Base-by-base conservation (phyloP, 352 stramenopile species). In the Phytopythium kandeliae region DNA sequence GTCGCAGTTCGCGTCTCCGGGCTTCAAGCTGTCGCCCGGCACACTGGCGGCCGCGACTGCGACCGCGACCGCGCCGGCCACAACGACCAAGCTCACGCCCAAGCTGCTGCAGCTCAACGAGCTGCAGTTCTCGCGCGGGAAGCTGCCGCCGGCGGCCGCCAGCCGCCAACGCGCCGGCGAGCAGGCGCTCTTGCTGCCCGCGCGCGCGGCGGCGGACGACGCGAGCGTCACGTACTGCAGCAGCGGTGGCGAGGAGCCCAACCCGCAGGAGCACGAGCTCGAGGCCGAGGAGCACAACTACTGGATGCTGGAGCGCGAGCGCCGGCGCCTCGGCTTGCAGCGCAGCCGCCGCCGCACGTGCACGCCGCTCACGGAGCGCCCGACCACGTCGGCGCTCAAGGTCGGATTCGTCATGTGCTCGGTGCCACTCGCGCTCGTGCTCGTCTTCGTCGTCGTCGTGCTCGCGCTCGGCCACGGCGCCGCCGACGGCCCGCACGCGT, bases 271-370 rank as follows among this genome's bases (percentile, higher is more conserved):
- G 54, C 58, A 62, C 53, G 51, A 57, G 43, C 40, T 48, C 40
- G 50, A 46, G 28, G 52, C 44, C 35, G 62, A 63, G 38, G 65
- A 82, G 24, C 67, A 81, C 57, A 87, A 83, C 52, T 86, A 91
- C 63, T 91, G 79, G 79, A 73, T 85, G 46, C 77, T 82, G 46
- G 75, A 91, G 58, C 73, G 82, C 35, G 74, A 86, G 51, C 63
- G 72, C 13, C 73, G 78, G 46, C 70, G 72, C 3, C 58, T 64
- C 3, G 61, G 65, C 4, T 48, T 72, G 13, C 52, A 50, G 12
- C 58, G 54, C 38, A 72, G 63, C 53, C 58, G 66, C 54, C 60
- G 63, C 17, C 63, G 60, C 41, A 75, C 60, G 24, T 75, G 66
- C 51, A 69, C 62, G 4, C 56, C 62, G n/a, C 60, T 70, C 38